Conservation (phyloP, 179 eudicot species). For the Amaranthus tricolor region DNA sequence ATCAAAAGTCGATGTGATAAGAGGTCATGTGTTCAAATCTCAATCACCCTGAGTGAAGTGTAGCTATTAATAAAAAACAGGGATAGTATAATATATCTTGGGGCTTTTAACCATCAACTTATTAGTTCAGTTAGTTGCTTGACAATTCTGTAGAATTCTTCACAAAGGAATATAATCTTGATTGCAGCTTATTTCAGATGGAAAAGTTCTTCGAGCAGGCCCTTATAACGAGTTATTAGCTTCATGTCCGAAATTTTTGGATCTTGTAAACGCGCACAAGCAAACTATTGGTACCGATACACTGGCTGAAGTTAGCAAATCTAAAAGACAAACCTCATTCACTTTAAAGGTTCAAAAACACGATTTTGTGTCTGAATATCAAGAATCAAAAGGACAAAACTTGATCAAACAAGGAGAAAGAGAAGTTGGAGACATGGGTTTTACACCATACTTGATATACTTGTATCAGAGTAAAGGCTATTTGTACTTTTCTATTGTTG, state of each 20-base stretch:
- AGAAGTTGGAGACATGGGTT: slow-evolving; percentile 66
- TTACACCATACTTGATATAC: slow-evolving; percentile 55
- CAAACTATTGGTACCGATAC: slow-evolving; percentile 66
- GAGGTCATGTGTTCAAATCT: too few relatives aligned
- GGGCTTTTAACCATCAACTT: too few relatives aligned
- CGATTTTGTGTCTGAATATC: slow-evolving; percentile 19
- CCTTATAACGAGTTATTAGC: slow-evolving; percentile 48
- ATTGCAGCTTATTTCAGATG: slow-evolving; percentile 59
- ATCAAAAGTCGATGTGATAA: too few relatives aligned
- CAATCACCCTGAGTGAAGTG: too few relatives aligned
- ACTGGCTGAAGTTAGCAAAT: slow-evolving; percentile 29
- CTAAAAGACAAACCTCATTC: slow-evolving; percentile 20
- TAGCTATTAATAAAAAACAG: too few relatives aligned
- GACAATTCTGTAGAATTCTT: too few relatives aligned
- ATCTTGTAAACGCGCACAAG: slow-evolving; percentile 66
- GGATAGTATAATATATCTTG: too few relatives aligned
- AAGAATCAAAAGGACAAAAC: slow-evolving; percentile 35
- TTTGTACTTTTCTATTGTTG: slow-evolving; percentile 42
- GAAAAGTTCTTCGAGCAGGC: slow-evolving; percentile 51
- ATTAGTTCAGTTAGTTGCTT: too few relatives aligned
- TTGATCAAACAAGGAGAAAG: slow-evolving; percentile 66
- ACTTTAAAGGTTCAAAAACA: slow-evolving; percentile 33
- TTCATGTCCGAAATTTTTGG: slow-evolving; percentile 49
- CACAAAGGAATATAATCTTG: neutral
- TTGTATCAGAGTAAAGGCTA: slow-evolving; percentile 53